A percentile compares a stretch with the other conserved stretches of the same genome.
Conservation (phyloP, 2,329 filamentous ascomycete species). For the Colletotrichum eleusines region DNA sequence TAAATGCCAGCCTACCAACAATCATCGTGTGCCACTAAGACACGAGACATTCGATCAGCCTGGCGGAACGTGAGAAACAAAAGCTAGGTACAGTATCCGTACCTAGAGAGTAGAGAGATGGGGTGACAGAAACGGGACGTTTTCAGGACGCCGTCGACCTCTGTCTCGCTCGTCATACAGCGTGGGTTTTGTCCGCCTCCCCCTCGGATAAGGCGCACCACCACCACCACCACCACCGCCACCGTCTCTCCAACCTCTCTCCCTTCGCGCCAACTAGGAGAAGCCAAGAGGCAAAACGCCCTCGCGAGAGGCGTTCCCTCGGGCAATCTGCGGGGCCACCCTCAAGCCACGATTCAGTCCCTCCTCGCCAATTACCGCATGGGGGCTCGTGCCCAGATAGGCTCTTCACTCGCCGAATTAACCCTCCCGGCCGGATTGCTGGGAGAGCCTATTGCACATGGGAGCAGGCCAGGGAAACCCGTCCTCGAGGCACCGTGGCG, state of each 20-base stretch:
- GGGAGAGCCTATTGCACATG: constrained; percentile 16
- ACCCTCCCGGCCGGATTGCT: neutral
- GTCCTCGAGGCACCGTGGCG: neutral
- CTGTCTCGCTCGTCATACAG: too few species aligned
- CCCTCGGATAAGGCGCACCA: constrained; percentile 25
- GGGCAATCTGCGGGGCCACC: constrained; percentile 38
- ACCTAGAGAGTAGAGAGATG: too few species aligned
- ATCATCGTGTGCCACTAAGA: neutral
- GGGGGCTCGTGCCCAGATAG: constrained; percentile 6
- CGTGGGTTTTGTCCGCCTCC: neutral
- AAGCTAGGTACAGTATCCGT: neutral
- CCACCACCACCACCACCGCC: constrained; percentile 6
- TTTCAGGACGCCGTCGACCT: neutral
- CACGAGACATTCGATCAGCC: constrained; percentile 23
- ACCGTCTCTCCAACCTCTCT: neutral
- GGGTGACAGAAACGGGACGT: neutral
- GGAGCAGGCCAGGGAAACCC: neutral
- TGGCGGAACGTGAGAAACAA: neutral
- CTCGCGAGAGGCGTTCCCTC: constrained; percentile 28
- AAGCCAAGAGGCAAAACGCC: constrained; percentile 34
- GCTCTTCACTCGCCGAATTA: constrained; percentile 9
- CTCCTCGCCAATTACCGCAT: constrained; percentile 26
- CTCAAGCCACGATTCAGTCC: constrained; percentile 35
- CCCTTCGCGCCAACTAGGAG: constrained; percentile 15
- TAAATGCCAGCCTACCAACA: neutral